Conservation (phyloP, 2,329 filamentous ascomycete genomes). For the Ambrosiella xylebori region DNA sequence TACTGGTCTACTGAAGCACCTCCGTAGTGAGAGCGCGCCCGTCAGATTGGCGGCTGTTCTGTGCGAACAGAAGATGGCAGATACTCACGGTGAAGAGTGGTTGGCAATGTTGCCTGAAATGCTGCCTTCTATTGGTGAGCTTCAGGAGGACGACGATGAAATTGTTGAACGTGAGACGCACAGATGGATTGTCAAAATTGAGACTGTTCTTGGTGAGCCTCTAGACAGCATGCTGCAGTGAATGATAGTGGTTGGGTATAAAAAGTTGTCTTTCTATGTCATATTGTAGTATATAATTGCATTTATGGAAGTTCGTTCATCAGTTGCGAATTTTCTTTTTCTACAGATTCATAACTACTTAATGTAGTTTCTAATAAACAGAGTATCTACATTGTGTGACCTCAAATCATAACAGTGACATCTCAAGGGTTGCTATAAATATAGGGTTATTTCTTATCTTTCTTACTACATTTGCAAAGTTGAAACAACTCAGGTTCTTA, state of each 20-base stretch:
- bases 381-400: no score
- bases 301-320: no score
- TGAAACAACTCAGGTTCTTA: neutral
- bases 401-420: no score
- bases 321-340: no score
- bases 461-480: no score
- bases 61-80: conserved; percentile 64
- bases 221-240: conserved; percentile 84
- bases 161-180: conserved; percentile 77
- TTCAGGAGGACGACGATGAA: conserved; percentile 94
- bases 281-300: neutral
- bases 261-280: neutral
- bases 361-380: no score
- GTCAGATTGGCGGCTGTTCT: conserved; percentile 69
- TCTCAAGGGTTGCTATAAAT: no score
- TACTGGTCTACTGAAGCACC: conserved; percentile 53
- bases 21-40: conserved; percentile 53
- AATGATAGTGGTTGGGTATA: neutral
- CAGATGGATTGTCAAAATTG: conserved; percentile 79
- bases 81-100: conserved; percentile 82
- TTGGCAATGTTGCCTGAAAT: conserved; percentile 81
- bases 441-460: no score
- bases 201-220: conserved; percentile 75
- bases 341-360: no score
- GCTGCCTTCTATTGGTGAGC: conserved; percentile 85